Conservation (phyloP, 306 rosid species). For the Erythrophleum fordii region DNA sequence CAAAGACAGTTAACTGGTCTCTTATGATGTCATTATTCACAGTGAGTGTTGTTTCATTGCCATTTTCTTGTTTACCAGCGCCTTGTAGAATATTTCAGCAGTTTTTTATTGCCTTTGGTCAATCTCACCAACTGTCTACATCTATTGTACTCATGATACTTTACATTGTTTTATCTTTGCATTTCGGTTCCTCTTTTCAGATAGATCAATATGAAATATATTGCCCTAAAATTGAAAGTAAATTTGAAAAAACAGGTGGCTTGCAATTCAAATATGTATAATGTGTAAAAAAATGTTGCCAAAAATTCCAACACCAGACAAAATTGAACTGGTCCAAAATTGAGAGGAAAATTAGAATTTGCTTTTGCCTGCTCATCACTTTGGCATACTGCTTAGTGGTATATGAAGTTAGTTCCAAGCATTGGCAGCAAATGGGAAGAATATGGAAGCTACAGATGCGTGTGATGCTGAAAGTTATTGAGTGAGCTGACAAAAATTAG, state of each 20-base stretch:
- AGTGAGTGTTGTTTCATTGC: slow-evolving; percentile 48
- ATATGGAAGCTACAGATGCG: background rate
- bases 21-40: slow-evolving; percentile 86
- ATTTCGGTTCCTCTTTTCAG: background rate
- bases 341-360: background rate
- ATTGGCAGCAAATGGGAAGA: background rate
- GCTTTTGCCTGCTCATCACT: background rate
- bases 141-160: slow-evolving; percentile 12
- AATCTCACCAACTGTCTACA: background rate
- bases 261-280: slow-evolving; percentile 2
- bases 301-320: background rate
- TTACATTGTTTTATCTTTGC: slow-evolving; percentile 8
- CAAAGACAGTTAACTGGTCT: slow-evolving; percentile 79
- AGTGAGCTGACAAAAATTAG: background rate
- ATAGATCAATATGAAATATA: background rate
- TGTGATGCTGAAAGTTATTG: background rate
- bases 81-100: background rate
- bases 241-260: background rate
- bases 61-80: slow-evolving; percentile 22
- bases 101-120: background rate
- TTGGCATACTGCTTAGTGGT: background rate
- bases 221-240: background rate
- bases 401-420: too few species aligned
- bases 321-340: background rate
- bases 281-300: background rate